Conservation (phyloP, 2,329 filamentous ascomycete species). For the Fusarium tuaranense region DNA sequence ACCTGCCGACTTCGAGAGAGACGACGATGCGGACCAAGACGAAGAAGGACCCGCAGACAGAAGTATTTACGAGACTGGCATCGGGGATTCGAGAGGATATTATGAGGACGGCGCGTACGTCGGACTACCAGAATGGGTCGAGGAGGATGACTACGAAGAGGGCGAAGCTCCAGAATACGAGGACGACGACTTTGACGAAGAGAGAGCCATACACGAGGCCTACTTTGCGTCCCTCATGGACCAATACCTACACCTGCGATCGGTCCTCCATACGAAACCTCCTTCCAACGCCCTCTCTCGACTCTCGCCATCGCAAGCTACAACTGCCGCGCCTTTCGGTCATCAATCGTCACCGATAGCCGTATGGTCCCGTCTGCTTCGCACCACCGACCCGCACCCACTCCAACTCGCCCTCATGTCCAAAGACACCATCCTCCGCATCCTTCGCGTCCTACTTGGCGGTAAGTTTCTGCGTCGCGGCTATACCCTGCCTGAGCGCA, state of each 20-base stretch:
- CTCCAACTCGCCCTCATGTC: slow-evolving; percentile 73
- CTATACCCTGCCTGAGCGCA: slow-evolving; percentile 70
- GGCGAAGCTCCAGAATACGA: slow-evolving; percentile 40
- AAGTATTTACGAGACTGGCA: slow-evolving; percentile 60
- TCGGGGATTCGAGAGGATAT: slow-evolving; percentile 70
- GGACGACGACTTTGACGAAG: slow-evolving; percentile 38
- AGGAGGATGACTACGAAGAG: slow-evolving; percentile 46
- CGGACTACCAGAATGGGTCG: slow-evolving; percentile 62
- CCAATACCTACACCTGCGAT: slow-evolving; percentile 75
- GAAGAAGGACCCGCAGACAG: slow-evolving; percentile 51
- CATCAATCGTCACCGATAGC: slow-evolving; percentile 61
- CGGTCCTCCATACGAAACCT: slow-evolving; percentile 67
- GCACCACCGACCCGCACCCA: slow-evolving; percentile 66
- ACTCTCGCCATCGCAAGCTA: slow-evolving; percentile 66
- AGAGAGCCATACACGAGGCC: slow-evolving; percentile 65
- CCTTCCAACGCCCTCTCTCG: slow-evolving; percentile 63
- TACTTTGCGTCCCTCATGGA: slow-evolving; percentile 76
- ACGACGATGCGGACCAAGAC: slow-evolving; percentile 42
- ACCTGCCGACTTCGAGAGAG: slow-evolving; percentile 52
- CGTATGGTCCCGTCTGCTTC: slow-evolving; percentile 65
- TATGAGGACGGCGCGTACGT: slow-evolving; percentile 86
- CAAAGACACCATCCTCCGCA: slow-evolving; percentile 72
- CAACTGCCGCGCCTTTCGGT: slow-evolving; percentile 66
- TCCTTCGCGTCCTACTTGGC: slow-evolving; percentile 75
- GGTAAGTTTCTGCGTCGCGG: slow-evolving; percentile 72